Percentiles rank a stretch among this genome's conserved stretches.
Evolutionary conservation across 768 basidiomycete genomes (phyloP).

Genomic region (Boletus rubropictus): DNA sequence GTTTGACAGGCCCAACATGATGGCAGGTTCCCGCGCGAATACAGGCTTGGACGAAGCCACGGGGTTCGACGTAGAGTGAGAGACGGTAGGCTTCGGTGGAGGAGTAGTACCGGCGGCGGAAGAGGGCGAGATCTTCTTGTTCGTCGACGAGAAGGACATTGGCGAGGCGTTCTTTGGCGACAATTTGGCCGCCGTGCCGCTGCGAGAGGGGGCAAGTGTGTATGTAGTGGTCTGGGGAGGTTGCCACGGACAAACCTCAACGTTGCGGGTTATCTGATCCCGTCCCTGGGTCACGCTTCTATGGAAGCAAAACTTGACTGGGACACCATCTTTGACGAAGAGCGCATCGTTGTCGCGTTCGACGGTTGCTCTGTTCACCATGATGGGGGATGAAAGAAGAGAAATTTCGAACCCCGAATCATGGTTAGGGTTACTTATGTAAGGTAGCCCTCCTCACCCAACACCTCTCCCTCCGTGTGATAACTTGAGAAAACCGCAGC

Average conservation of each 20-base stretch:
- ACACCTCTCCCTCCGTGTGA: slow-evolving; percentile 23
- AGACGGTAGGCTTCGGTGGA: slow-evolving; percentile 15
- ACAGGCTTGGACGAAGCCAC: slow-evolving; percentile 25
- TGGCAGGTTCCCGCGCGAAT: slow-evolving; percentile 12
- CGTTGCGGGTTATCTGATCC: slow-evolving; percentile 11
- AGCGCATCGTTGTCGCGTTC: slow-evolving; percentile 7
- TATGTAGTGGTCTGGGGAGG: too few species aligned
- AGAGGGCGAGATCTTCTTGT: slow-evolving; percentile 18
- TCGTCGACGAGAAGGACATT: slow-evolving; percentile 29
- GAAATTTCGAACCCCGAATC: slow-evolving; percentile 26
- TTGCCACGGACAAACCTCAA: slow-evolving; percentile 14
- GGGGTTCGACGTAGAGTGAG: slow-evolving; percentile 18
- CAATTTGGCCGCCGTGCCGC: slow-evolving; percentile 21
- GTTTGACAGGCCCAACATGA: slow-evolving; percentile 1
- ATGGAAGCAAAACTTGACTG: slow-evolving; percentile 28
- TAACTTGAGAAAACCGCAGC: slow-evolving; percentile 48
- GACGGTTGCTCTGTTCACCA: neutral
- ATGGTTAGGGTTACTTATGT: slow-evolving; percentile 31
- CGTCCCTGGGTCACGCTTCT: slow-evolving; percentile 22
- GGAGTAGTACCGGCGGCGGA: slow-evolving; percentile 25
- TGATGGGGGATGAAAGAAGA: neutral
- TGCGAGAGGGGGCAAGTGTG: neutral
- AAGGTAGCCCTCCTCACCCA: neutral
- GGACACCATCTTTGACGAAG: slow-evolving; percentile 20
- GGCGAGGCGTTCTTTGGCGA: slow-evolving; percentile 10